Conservation (phyloP, 768 basidiomycete genomes). For the Chiua virens region DNA sequence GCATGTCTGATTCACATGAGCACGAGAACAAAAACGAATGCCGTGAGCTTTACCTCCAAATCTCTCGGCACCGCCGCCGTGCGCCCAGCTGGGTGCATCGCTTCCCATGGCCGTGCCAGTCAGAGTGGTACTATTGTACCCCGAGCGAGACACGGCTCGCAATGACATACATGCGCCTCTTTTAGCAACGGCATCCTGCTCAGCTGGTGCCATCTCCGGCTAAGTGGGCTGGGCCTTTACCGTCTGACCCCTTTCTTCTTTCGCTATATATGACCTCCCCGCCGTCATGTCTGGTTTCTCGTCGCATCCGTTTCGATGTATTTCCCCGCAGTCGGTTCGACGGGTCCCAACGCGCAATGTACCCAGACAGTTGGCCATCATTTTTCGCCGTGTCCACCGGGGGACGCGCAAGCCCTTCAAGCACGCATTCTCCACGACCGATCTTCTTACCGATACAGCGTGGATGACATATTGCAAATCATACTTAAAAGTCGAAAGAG, state of each 20-base stretch:
- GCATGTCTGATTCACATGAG: neutral
- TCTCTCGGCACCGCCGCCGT: constrained; percentile 15
- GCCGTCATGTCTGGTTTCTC: neutral
- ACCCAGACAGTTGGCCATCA: neutral
- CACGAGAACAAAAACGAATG: neutral
- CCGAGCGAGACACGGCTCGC: neutral
- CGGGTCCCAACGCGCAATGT: constrained; percentile 6
- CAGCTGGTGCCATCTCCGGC: constrained; percentile 17
- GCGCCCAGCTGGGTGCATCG: constrained; percentile 10
- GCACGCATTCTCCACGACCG: constrained; percentile 13
- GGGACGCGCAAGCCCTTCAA: constrained; percentile 5
- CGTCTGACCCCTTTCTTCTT: constrained; percentile 11
- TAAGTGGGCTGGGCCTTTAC: constrained; percentile 14
- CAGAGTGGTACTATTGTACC: neutral
- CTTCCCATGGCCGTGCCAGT: constrained; percentile 7
- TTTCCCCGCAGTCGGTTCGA: constrained; percentile 1
- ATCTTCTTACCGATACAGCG: constrained; percentile 20
- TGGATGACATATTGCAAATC: constrained; percentile 58
- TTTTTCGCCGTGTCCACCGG: neutral
- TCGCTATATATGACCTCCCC: constrained; percentile 26
- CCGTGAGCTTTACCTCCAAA: neutral
- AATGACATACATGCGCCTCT: constrained; percentile 14
- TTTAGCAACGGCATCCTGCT: constrained; percentile 11
- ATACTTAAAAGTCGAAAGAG: constrained; percentile 70
- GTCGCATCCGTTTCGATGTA: constrained; percentile 17